A percentile compares a stretch with the other conserved stretches of the same genome.
Conservation (phyloP, 1,284 basidiomycete species). For the Tilletia horrida region DNA sequence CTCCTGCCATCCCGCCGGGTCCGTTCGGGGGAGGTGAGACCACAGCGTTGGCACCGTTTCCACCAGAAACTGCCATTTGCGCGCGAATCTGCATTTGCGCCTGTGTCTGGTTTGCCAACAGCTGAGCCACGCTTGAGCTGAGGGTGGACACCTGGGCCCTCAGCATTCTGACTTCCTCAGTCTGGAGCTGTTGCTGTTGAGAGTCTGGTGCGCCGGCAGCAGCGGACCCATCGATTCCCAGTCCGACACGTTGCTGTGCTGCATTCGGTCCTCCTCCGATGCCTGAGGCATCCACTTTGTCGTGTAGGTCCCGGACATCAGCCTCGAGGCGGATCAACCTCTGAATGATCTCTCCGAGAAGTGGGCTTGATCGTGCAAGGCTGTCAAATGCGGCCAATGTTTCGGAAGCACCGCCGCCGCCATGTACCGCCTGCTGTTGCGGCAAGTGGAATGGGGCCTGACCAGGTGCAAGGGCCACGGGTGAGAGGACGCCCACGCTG, state of each 20-base stretch:
- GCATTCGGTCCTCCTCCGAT: conserved; percentile 62
- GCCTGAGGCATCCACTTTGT: conserved; percentile 69
- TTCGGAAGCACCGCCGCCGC: conserved; percentile 47
- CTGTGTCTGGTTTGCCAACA: conserved; percentile 24
- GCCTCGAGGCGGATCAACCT: conserved; percentile 70
- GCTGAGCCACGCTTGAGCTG: conserved; percentile 39
- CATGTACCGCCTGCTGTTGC: neutral
- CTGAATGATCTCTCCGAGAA: conserved; percentile 72
- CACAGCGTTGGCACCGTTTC: conserved; percentile 29
- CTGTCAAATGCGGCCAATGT: neutral
- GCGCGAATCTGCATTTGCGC: conserved; percentile 26
- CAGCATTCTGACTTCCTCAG: conserved; percentile 40
- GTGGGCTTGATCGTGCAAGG: conserved; percentile 53
- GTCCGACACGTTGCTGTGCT: conserved; percentile 24
- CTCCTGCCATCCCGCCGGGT: conserved; percentile 7
- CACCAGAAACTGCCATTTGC: conserved; percentile 7
- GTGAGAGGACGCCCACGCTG: neutral
- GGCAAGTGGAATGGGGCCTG: neutral
- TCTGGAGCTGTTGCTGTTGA: neutral
- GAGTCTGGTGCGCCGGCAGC: neutral
- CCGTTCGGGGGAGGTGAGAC: conserved; percentile 22
- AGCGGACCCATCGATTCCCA: conserved; percentile 23
- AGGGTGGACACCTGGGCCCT: conserved; percentile 39
- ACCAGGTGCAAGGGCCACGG: neutral
- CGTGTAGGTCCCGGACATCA: conserved; percentile 70